Conservation (phyloP, 75 land plant species). For the Ceratopteris richardii region DNA sequence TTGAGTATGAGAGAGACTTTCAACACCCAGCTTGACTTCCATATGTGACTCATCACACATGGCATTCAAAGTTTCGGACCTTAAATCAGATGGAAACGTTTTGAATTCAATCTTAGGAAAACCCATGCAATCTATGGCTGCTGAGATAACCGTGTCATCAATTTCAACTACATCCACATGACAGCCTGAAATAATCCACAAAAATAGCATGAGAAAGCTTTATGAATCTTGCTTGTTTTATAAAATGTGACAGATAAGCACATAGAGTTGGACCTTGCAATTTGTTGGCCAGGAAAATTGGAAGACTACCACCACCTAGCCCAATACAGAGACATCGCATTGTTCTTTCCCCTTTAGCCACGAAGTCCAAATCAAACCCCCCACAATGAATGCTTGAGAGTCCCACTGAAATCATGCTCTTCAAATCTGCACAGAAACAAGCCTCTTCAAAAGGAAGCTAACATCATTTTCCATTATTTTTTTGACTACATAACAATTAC, state of each 20-base stretch:
- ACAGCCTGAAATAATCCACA: slow-evolving; percentile 40
- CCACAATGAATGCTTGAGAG: slow-evolving; percentile 49
- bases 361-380: slow-evolving; percentile 38
- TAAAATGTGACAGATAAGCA: no score
- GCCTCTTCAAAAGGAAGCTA: neutral
- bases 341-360: slow-evolving; percentile 29
- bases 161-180: slow-evolving; percentile 73
- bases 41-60: no score
- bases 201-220: no score
- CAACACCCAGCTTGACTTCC: no score
- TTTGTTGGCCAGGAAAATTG: slow-evolving; percentile 83
- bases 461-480: neutral
- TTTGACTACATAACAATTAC: no score
- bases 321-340: slow-evolving; percentile 81
- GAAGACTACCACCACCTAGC: slow-evolving; percentile 89
- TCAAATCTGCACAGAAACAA: slow-evolving; percentile 47
- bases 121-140: slow-evolving; percentile 84
- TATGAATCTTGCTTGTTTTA: no score
- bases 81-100: no score
- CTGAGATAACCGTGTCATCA: slow-evolving; percentile 71
- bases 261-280: slow-evolving; percentile 26
- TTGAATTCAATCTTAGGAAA: slow-evolving; percentile 46
- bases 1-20: no score
- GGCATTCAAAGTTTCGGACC: no score
- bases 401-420: slow-evolving; percentile 82